phyloP scores from a whole-genome alignment of 1,139 yeast species.

The Waltiozyma sp. region DNA sequence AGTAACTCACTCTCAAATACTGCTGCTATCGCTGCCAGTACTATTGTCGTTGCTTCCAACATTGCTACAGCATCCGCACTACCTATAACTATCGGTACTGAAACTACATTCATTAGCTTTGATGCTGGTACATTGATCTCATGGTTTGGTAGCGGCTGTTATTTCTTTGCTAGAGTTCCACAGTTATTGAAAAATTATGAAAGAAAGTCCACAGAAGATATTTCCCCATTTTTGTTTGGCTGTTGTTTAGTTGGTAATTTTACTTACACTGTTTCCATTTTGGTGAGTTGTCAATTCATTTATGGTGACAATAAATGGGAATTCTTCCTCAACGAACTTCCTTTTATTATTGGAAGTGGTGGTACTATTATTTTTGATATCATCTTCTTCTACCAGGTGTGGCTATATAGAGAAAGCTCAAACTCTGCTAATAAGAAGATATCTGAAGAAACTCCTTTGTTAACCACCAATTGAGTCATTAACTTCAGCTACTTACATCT shows the following conservation, averaged over 20 bases:
- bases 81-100: slow-evolving; percentile 15
- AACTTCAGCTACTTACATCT: no score
- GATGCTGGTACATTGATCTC: slow-evolving; percentile 50
- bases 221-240: slow-evolving; percentile 67
- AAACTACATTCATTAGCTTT: slow-evolving; percentile 3
- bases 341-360: slow-evolving; percentile 75
- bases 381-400: slow-evolving; percentile 57
- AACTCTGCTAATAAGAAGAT: slow-evolving; percentile 1
- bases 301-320: slow-evolving; percentile 25
- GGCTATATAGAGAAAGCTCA: slow-evolving; percentile 21
- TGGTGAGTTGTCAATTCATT: slow-evolving; percentile 33
- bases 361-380: slow-evolving; percentile 79
- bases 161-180: slow-evolving; percentile 74
- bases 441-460: slow-evolving; percentile 10
- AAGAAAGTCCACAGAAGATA: slow-evolving; percentile 75
- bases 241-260: slow-evolving; percentile 75
- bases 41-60: slow-evolving; percentile 12
- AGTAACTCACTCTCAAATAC: slow-evolving; percentile 2
- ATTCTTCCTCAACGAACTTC: slow-evolving; percentile 61
- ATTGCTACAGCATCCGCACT: slow-evolving; percentile 11
- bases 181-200: slow-evolving; percentile 67
- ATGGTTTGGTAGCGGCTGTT: slow-evolving; percentile 72
- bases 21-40: slow-evolving; percentile 4
- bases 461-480: background rate
- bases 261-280: slow-evolving; percentile 68